Base-by-base conservation (phyloP, 192 early-diverging fungal genomes). In the Globomyces pollinis-pini region DNA sequence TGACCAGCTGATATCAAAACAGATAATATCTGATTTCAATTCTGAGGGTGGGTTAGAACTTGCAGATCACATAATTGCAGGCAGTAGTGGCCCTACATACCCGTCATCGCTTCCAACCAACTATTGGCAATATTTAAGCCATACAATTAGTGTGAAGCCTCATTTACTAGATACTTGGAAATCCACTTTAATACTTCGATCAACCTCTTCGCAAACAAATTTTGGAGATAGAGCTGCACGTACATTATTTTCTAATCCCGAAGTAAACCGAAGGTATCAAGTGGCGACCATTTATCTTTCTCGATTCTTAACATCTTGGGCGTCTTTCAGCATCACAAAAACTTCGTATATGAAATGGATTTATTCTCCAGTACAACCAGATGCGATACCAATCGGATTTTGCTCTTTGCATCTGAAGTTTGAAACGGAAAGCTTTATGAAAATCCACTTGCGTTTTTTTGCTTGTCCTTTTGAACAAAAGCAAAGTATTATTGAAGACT, bases 351-450 rank as follows among this genome's bases (percentile, higher is more conserved):
- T 69, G 23, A 75, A 71, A 29, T 56, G 65, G 36, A 49, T 67
- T 29, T 42, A 67, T 41, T 16, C 54, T 33, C 63, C 50, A 13
- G 38, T 13, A 1, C n/a, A n/a, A n/a, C n/a, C n/a, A n/a, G n/a
- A n/a, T n/a, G n/a, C n/a, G n/a, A n/a, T n/a, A n/a, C 63, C 73
- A 6, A 57, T 60, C 21, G 78, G 78, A 3, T 74, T 74, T 41
- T 66, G 60, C 38, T 33, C 72, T 2, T 57, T 76, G n/a, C 55
- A 63, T 12, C 12, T 76, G 15, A 43, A 62, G 15, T 65, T 51
- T 35, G 69, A 74, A 61, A 76, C 73, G 11, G 74, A 80, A 36
- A 72, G 64, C 53, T 43, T 76, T 6, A 28, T 66, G 26, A 52
- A 62, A 31, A 43, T 81, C 1, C 56, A 55, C 20, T 8, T 73